Percentiles rank a stretch among this genome's conserved stretches.
Evolutionary conservation across 2,329 filamentous ascomycete species (phyloP).

Genomic region (Sporothrix dimorphospora): DNA sequence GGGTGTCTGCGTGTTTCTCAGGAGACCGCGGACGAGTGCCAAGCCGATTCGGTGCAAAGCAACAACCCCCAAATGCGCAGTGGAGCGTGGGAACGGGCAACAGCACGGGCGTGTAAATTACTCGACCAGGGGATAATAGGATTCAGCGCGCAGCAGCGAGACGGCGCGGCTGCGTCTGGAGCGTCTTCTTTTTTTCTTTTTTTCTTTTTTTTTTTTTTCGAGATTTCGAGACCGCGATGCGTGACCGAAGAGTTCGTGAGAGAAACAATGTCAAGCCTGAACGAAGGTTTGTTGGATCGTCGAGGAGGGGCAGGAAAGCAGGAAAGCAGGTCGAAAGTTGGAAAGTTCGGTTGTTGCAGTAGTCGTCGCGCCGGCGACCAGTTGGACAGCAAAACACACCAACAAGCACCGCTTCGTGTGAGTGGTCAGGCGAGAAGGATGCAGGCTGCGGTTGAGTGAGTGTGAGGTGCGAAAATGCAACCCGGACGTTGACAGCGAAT

Average conservation of each 20-base stretch:
- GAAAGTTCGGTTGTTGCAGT: background rate
- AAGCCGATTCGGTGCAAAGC: constrained; percentile 29
- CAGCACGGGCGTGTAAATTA: constrained; percentile 3
- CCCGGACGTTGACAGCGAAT: constrained; percentile 16
- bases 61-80: constrained; percentile 20
- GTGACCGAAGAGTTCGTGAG: background rate
- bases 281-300: background rate
- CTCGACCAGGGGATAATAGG: background rate
- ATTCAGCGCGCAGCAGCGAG: constrained; percentile 3
- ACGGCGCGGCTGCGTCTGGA: background rate
- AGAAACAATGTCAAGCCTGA: no score
- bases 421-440: constrained; percentile 16
- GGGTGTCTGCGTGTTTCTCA: constrained; percentile 27
- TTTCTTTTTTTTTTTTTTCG: background rate
- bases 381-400: constrained; percentile 24
- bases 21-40: constrained; percentile 24
- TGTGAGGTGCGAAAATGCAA: constrained; percentile 10
- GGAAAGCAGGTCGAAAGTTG: background rate
- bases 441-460: constrained; percentile 15
- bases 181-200: background rate
- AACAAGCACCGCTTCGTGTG: constrained; percentile 16
- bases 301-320: background rate
- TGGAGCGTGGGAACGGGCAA: constrained; percentile 21
- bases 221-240: background rate
- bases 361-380: constrained; percentile 25